phyloP scores from a whole-genome alignment of 2,329 filamentous ascomycete species.

The Plenodomus tracheiphilus region DNA sequence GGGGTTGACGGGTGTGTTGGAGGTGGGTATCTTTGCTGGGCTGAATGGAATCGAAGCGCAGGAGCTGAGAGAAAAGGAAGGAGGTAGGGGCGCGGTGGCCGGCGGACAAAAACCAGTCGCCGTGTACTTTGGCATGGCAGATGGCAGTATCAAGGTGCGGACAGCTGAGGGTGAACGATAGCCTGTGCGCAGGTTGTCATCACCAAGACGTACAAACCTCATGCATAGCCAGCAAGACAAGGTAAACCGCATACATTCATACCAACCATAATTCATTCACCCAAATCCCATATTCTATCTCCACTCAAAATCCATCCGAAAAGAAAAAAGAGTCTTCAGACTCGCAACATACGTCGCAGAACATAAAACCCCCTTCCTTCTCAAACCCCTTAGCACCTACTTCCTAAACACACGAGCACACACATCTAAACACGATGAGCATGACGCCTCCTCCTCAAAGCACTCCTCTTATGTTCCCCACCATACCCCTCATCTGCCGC shows the following conservation, averaged over 20 bases:
- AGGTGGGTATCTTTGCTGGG: conserved; percentile 89
- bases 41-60: conserved; percentile 71
- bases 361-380: conserved; percentile 2
- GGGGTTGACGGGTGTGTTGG: conserved; percentile 81
- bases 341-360: conserved; percentile 20
- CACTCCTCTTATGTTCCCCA: conserved; percentile 14
- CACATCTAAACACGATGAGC: conserved; percentile 7
- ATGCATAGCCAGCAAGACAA: no score
- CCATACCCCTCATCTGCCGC: conserved; percentile 15
- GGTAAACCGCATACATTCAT: no score
- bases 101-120: conserved; percentile 85
- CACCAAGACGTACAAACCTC: no score
- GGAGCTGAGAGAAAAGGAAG: conserved; percentile 47
- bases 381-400: no score
- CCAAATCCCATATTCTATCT: background rate
- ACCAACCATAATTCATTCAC: conserved; percentile 7
- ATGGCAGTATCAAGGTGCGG: conserved; percentile 50
- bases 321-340: conserved; percentile 15
- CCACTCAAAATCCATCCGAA: background rate
- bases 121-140: conserved; percentile 91
- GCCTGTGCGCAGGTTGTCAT: no score
- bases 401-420: no score
- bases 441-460: background rate
- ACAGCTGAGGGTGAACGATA: conserved; percentile 32
- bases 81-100: conserved; percentile 46